Conservation (phyloP, 306 rosid species). For the Acacia melanoxylon region DNA sequence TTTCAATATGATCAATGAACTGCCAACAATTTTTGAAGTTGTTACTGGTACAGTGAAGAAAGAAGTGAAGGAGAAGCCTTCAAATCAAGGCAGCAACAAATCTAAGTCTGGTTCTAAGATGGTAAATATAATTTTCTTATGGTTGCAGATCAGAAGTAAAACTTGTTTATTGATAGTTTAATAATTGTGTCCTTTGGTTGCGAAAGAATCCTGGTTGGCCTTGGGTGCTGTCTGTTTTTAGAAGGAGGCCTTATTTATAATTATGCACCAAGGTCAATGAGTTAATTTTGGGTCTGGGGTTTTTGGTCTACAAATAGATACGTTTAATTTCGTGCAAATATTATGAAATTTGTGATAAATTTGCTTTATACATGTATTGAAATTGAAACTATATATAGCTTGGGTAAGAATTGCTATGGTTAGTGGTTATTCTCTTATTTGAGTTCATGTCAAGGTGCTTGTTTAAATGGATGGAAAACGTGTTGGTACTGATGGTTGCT, state of each 20-base stretch:
- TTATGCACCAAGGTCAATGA: constrained; percentile 11
- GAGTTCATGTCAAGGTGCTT: neutral
- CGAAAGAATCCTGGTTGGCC: constrained; percentile 10
- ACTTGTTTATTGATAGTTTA: neutral
- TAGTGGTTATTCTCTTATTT: neutral
- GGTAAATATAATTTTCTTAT: constrained; percentile 42
- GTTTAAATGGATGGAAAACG: neutral
- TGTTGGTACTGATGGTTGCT: neutral
- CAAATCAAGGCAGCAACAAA: constrained; percentile 71
- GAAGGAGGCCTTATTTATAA: constrained; percentile 11
- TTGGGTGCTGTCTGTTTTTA: constrained; percentile 14
- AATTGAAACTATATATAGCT: constrained; percentile 3
- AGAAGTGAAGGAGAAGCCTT: constrained; percentile 76
- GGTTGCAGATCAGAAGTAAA: neutral
- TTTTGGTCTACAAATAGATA: neutral
- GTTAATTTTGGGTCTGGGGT: neutral
- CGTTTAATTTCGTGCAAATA: neutral
- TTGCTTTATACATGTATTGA: neutral
- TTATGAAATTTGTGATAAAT: constrained; percentile 7
- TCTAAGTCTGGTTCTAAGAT: constrained; percentile 67
- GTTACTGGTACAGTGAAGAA: constrained; percentile 70
- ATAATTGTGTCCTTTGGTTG: constrained; percentile 3
- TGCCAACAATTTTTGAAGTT: constrained; percentile 82
- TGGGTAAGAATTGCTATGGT: constrained; percentile 2
- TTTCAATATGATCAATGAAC: constrained; percentile 73